These are phyloP conservation scores for Gossypium rotundifolium DNA, from an alignment of 345 rosid species.

Conservation along the genomic window DNA sequence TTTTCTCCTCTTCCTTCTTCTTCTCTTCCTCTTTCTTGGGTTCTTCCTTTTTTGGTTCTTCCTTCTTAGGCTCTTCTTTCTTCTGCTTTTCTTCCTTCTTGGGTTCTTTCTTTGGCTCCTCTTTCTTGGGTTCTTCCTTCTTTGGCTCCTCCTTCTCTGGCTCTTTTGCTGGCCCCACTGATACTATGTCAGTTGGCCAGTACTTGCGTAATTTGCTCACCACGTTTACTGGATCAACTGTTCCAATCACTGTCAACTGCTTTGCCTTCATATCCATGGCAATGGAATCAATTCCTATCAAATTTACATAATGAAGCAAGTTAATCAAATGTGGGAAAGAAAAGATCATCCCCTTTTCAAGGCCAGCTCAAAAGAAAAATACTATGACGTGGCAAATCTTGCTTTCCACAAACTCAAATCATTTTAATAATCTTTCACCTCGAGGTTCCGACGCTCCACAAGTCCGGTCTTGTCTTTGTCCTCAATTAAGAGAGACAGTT, in stretches of 20 bases:
- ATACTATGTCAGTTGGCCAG: constrained; percentile 65
- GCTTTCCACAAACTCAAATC: not conserved
- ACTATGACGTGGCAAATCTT: not conserved
- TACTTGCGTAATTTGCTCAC: constrained; percentile 78
- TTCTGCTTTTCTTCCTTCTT: constrained; percentile 36
- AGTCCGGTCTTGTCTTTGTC: too few relatives aligned
- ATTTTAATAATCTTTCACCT: not conserved
- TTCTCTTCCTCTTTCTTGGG: constrained; percentile 31
- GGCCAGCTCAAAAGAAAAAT: not conserved
- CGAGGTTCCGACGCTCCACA: too few relatives aligned
- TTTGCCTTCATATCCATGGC: constrained; percentile 77
- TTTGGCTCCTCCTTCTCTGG: constrained; percentile 60
- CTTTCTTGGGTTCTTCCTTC: constrained; percentile 62
- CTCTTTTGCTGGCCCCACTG: constrained; percentile 82
- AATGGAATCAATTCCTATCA: constrained; percentile 71
- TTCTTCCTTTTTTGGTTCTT: constrained; percentile 42
- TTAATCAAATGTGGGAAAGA: not conserved
- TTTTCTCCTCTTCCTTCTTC: constrained; percentile 28
- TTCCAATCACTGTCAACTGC: constrained; percentile 68
- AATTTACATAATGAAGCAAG: not conserved
- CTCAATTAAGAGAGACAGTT: too few relatives aligned
- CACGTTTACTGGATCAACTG: constrained; percentile 63
- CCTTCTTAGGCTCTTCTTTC: constrained; percentile 59
- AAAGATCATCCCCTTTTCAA: not conserved
- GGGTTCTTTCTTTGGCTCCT: constrained; percentile 33